Base-by-base conservation (phyloP, 2,329 filamentous ascomycete species). In the Fonsecaea multimorphosa region DNA sequence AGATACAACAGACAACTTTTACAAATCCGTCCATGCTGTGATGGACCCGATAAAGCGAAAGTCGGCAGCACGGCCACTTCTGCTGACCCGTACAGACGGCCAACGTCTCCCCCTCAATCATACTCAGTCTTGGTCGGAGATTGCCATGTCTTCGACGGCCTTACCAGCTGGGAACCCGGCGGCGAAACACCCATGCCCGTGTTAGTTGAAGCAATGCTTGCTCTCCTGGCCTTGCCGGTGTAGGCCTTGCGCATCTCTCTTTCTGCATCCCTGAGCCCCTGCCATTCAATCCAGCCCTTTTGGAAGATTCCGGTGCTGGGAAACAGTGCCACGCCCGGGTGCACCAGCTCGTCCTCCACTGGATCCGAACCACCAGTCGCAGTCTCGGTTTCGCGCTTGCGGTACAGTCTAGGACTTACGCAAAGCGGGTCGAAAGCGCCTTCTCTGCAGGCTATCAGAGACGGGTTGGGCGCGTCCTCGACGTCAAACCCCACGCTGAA, bases 1-100 rank as follows among this genome's bases (percentile, higher is more conserved):
- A 69, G 58, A 57, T 69, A 67, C 3, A 67, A 12, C 24, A 69
- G 40, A 52, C 67, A 69, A 29, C 24, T 51, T 36, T 67, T 65
- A n/a, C 36, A 60, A n/a, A 69, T 64, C 31, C 27, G 27, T 14
- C 12, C 27, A 34, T 54, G 51, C 27, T 34, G 27, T 5, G 14
- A 36, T 44, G 7, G 51, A 5, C 31, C 51, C 9, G 51, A 54
- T n/a, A 31, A 31, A 31, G 29, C 29, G 29, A 31, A 31, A n/a
- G n/a, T n/a, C n/a, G n/a, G n/a, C n/a, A n/a, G n/a, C n/a, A n/a
- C n/a, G n/a, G n/a, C n/a, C n/a, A n/a, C n/a, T n/a, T n/a, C n/a
- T n/a, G n/a, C n/a, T n/a, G n/a, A n/a, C n/a, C n/a, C n/a, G n/a
- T n/a, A n/a, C n/a, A n/a, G n/a, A 31, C 8, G 29, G 29, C 29